Percentiles rank a stretch among this genome's conserved stretches.
These are phyloP conservation scores for Alternaria sp. DNA, from an alignment of 2,329 filamentous ascomycete genomes.

Conservation along the genomic window DNA sequence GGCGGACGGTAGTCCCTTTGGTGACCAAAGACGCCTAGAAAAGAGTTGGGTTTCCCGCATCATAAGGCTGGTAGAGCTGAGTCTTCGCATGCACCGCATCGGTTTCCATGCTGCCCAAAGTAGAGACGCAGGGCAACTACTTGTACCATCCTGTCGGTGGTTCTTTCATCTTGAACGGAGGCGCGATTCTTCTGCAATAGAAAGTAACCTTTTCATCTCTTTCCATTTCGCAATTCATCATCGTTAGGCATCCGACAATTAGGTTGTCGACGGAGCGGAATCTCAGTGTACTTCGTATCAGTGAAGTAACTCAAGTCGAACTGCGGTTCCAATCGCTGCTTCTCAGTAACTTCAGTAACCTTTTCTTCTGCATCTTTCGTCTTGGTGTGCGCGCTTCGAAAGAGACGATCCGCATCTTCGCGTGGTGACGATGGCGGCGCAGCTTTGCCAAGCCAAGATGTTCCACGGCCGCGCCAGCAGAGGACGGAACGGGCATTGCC, in stretches of 20 bases:
- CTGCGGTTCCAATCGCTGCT: not conserved
- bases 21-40: no score
- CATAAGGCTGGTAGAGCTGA: no score
- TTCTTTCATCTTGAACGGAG: no score
- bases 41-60: no score
- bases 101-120: no score
- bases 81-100: no score
- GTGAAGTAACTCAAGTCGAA: not conserved
- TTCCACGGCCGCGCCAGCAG: constrained; percentile 47
- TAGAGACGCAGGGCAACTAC: no score
- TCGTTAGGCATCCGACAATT: not conserved
- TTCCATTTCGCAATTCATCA: no score
- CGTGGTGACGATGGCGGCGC: not conserved
- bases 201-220: no score
- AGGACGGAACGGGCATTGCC: constrained; percentile 55
- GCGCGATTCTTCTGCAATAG: no score
- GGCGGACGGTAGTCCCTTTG: no score
- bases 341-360: not conserved
- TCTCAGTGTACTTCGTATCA: not conserved
- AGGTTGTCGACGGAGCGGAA: not conserved
- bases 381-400: not conserved
- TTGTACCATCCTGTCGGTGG: no score
- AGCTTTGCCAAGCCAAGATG: constrained; percentile 32
- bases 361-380: not conserved
- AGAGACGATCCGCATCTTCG: constrained; percentile 4